Conservation (phyloP, 2,329 filamentous ascomycete species). For the Hymenoscyphus infarciens region DNA sequence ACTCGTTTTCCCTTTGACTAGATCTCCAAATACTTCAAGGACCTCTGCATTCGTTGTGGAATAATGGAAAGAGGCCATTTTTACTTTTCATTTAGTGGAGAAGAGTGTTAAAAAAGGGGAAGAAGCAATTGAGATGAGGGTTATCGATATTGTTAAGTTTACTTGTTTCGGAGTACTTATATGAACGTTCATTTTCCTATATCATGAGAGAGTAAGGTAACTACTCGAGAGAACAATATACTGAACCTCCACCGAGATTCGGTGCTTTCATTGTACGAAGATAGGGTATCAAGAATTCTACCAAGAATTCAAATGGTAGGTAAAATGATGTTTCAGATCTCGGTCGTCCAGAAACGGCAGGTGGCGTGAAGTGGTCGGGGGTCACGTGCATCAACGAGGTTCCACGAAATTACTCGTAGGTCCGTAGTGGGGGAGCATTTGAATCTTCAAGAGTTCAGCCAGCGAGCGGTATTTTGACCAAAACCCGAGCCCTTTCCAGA, state of each 20-base stretch:
- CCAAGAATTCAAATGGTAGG: not conserved
- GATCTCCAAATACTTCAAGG: no score
- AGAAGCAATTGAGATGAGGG: not conserved
- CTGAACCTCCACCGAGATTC: not conserved
- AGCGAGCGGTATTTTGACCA: not conserved
- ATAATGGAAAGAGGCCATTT: not conserved
- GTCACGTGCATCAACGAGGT: not conserved
- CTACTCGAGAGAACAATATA: not conserved
- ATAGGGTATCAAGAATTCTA: not conserved
- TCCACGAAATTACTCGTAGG: not conserved
- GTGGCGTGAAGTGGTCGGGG: not conserved
- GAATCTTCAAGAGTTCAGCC: not conserved
- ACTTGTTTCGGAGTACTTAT: not conserved
- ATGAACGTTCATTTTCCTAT: not conserved
- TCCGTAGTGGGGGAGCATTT: not conserved
- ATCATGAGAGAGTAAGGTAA: not conserved
- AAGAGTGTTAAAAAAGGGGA: no score
- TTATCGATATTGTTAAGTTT: not conserved
- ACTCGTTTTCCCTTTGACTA: no score
- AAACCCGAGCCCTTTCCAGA: not conserved
- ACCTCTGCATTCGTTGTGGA: not conserved
- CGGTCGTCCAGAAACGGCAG: not conserved
- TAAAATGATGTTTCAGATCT: not conserved
- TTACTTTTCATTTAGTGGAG: not conserved
- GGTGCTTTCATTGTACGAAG: not conserved